Evolutionary conservation across 2,329 filamentous ascomycete species (phyloP).

Genomic region (Aspergillus quadrilineatus): DNA sequence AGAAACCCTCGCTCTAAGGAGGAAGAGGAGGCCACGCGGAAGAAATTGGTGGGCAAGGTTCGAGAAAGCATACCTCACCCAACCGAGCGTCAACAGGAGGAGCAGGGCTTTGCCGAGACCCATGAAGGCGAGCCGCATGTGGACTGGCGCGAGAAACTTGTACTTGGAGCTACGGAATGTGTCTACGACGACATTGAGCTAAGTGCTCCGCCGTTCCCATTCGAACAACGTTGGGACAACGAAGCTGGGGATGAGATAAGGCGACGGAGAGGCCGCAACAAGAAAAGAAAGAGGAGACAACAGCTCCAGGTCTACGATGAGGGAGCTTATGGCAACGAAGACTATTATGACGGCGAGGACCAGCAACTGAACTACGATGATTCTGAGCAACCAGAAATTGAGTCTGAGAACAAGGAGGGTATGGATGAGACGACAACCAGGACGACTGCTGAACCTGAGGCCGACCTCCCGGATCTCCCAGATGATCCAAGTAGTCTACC

Average conservation of each 20-base stretch:
- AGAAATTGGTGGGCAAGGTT: conserved; percentile 59
- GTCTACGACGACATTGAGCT: conserved; percentile 67
- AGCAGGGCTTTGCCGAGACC: conserved; percentile 25
- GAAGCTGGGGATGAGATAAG: conserved; percentile 59
- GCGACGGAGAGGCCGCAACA: conserved; percentile 36
- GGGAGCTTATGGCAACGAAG: conserved; percentile 42
- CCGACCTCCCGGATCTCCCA: conserved; percentile 50
- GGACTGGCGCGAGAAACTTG: conserved; percentile 72
- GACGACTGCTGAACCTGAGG: conserved; percentile 42
- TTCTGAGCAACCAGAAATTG: conserved; percentile 31
- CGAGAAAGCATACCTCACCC: conserved; percentile 32
- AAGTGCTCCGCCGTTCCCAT: conserved; percentile 81
- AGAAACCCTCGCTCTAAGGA: conserved; percentile 66
- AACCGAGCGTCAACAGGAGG: conserved; percentile 17
- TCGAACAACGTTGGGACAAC: conserved; percentile 83
- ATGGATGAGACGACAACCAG: conserved; percentile 19
- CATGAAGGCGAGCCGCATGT: conserved; percentile 53
- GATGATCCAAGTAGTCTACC: conserved; percentile 66
- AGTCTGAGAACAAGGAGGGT: conserved; percentile 11
- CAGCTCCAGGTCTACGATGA: conserved; percentile 50
- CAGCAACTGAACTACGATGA: conserved; percentile 45
- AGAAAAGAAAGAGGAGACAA: conserved; percentile 50
- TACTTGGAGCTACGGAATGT: conserved; percentile 79
- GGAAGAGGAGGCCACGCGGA: conserved; percentile 64
- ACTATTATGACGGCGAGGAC: conserved; percentile 34